phyloP scores from a whole-genome alignment of 2,329 filamentous ascomycete genomes.

The Botrytis fragariae region DNA sequence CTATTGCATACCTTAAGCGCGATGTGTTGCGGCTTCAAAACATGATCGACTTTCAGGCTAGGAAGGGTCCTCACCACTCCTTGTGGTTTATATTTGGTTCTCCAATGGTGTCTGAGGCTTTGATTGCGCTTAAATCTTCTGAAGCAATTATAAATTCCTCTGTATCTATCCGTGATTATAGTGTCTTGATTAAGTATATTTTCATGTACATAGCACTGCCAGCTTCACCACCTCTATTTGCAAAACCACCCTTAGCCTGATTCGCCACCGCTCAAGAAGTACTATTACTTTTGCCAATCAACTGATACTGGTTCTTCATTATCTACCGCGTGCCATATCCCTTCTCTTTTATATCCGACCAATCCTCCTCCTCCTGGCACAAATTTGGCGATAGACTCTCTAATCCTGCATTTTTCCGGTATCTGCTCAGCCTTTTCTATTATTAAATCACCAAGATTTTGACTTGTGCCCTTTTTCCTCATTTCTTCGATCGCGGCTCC shows the following conservation, averaged over 20 bases:
- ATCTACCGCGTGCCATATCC: neutral
- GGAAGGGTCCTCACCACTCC: too few relatives aligned
- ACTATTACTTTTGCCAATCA: neutral
- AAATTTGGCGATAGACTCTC: constrained; percentile 4
- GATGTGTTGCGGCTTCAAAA: neutral
- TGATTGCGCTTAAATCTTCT: neutral
- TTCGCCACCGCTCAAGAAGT: neutral
- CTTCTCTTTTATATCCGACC: neutral
- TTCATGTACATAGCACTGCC: neutral
- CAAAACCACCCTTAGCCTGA: neutral
- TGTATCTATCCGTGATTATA: neutral
- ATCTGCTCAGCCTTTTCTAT: constrained; percentile 6
- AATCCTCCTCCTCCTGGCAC: neutral
- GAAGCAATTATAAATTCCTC: too few relatives aligned
- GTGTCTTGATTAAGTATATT: neutral
- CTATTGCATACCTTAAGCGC: neutral
- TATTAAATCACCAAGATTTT: neutral
- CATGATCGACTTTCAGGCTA: neutral
- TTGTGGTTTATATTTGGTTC: neutral
- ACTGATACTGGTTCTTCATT: neutral
- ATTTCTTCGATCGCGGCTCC: constrained; percentile 1
- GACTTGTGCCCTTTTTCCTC: neutral
- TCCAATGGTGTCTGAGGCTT: neutral
- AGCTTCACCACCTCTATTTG: neutral
- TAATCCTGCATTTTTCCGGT: neutral